phyloP scores from a whole-genome alignment of 805 yeast genomes.

The Helenozyma rhizophorensis region DNA sequence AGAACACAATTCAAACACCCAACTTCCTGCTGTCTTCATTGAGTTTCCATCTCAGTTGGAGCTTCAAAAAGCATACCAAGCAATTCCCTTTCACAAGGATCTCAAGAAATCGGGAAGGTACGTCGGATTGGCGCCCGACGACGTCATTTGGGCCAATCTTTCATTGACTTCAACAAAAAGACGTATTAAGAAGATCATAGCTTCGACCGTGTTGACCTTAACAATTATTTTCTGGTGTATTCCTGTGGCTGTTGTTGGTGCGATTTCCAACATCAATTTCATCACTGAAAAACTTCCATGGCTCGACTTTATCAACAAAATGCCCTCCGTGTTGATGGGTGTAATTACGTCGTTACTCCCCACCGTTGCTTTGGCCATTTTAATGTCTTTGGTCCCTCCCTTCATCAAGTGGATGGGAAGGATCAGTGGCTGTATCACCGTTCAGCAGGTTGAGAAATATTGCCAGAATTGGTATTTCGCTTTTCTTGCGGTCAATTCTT shows the following conservation, averaged over 20 bases:
- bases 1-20: conserved; percentile 46
- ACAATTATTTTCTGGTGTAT: conserved; percentile 89
- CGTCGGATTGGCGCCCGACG: conserved; percentile 73
- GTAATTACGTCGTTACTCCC: conserved; percentile 86
- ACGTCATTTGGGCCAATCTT: conserved; percentile 79
- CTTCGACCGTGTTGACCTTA: conserved; percentile 58
- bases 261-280: conserved; percentile 78
- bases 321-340: conserved; percentile 73
- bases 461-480: conserved; percentile 88
- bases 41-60: conserved; percentile 83
- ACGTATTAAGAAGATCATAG: conserved; percentile 50
- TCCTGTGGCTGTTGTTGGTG: conserved; percentile 97
- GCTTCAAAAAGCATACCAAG: conserved; percentile 85
- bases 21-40: conserved; percentile 67
- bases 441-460: conserved; percentile 69
- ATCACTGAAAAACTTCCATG: conserved; percentile 69
- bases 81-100: conserved; percentile 55
- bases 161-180: conserved; percentile 56
- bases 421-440: conserved; percentile 65
- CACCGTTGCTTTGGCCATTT: conserved; percentile 68
- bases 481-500: conserved; percentile 87
- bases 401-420: conserved; percentile 75
- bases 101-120: conserved; percentile 43
- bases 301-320: conserved; percentile 66
- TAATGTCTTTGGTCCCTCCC: conserved; percentile 85